These are phyloP conservation scores for Elongisporangium anandrum DNA, from an alignment of 352 stramenopile species.

Conservation along the genomic window DNA sequence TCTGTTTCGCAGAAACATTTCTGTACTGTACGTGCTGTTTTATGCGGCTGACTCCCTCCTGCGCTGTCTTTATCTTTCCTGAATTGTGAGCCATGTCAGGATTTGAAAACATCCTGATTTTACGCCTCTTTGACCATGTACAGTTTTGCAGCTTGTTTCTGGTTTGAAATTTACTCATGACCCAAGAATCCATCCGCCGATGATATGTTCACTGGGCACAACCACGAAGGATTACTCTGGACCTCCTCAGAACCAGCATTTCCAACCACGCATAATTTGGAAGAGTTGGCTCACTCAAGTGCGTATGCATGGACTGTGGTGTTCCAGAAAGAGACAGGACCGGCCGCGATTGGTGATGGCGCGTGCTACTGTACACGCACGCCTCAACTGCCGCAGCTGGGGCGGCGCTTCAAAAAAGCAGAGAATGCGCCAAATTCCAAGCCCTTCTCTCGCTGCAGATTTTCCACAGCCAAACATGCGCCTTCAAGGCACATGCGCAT, in stretches of 20 bases:
- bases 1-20: not conserved
- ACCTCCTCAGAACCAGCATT: not conserved
- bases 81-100: not conserved
- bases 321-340: not conserved
- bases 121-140: not conserved
- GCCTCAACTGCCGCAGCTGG: not conserved
- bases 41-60: not conserved
- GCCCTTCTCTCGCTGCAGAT: not conserved
- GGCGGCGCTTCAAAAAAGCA: not conserved
- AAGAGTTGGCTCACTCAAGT: not conserved
- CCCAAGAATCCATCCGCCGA: not conserved
- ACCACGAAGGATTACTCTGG: not conserved
- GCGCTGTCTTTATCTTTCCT: not conserved
- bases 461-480: not conserved
- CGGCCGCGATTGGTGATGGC: not conserved
- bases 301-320: not conserved
- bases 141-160: not conserved
- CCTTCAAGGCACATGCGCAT: not conserved
- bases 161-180: not conserved
- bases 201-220: not conserved
- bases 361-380: not conserved
- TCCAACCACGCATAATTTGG: not conserved
- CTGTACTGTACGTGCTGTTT: not conserved
- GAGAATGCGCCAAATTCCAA: not conserved
- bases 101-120: not conserved